phyloP scores from a whole-genome alignment of 805 yeast genomes.

The Kazachstania viticola region DNA sequence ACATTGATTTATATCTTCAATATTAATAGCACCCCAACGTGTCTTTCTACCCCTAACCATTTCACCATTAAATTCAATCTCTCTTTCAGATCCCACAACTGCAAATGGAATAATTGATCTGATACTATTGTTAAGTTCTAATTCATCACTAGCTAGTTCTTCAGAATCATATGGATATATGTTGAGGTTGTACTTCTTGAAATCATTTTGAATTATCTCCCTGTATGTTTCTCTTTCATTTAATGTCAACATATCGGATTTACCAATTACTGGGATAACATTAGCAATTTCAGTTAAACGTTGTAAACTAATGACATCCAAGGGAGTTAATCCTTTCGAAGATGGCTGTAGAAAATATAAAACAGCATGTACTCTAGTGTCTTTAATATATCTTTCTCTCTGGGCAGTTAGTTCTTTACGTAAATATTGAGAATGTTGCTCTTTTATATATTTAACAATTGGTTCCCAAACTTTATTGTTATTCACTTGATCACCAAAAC shows the following conservation, averaged over 20 bases:
- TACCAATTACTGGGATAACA: conserved; percentile 92
- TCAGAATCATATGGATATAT: conserved; percentile 70
- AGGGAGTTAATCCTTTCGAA: conserved; percentile 62
- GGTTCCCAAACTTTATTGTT: conserved; percentile 97
- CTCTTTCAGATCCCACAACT: conserved; percentile 79
- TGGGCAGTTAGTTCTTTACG: conserved; percentile 92
- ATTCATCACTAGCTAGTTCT: conserved; percentile 59
- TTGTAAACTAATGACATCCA: conserved; percentile 74
- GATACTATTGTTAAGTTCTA: conserved; percentile 62
- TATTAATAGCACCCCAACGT: conserved; percentile 86
- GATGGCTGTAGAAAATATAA: conserved; percentile 86
- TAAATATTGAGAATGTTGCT: conserved; percentile 82
- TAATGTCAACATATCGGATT: conserved; percentile 79
- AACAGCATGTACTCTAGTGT: conserved; percentile 88
- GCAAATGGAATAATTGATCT: conserved; percentile 84
- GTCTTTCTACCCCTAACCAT: conserved; percentile 83
- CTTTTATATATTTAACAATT: conserved; percentile 84
- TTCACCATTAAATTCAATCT: conserved; percentile 66
- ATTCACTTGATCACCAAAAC: conserved; percentile 94
- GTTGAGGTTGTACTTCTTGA: conserved; percentile 56
- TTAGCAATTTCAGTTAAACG: conserved; percentile 83
- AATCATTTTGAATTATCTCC: conserved; percentile 64
- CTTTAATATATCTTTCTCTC: conserved; percentile 71
- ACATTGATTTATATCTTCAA: conserved; percentile 90
- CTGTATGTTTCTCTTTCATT: conserved; percentile 77